Conservation (phyloP, 306 rosid species). For the Prinsepia uniflora region DNA sequence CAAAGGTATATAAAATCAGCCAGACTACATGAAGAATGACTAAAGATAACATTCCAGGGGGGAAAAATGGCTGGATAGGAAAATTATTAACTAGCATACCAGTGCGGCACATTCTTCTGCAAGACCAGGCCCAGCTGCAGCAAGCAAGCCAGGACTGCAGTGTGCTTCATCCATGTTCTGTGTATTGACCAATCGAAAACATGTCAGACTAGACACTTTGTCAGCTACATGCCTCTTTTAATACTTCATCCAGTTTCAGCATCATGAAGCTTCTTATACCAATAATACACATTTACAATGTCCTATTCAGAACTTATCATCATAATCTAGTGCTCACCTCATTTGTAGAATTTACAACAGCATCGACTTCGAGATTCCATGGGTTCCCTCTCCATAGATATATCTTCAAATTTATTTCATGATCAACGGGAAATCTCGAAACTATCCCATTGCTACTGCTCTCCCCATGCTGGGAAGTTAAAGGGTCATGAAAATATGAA, state of each 20-base stretch:
- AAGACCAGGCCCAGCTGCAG: constrained; percentile 98
- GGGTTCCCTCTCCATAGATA: constrained; percentile 96
- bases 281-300: background rate
- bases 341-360: constrained; percentile 92
- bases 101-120: constrained; percentile 87
- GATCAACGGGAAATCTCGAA: constrained; percentile 81
- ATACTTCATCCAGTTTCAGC: background rate
- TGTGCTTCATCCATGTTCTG: constrained; percentile 96
- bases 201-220: constrained; percentile 19
- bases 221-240: background rate
- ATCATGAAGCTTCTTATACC: background rate
- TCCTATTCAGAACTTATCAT: background rate
- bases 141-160: constrained; percentile 92
- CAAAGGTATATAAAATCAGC: constrained; percentile 29
- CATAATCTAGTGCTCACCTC: constrained; percentile 50
- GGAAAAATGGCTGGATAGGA: constrained; percentile 10
- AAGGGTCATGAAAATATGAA: constrained; percentile 73
- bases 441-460: constrained; percentile 41
- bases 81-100: constrained; percentile 40
- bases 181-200: constrained; percentile 24
- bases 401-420: constrained; percentile 74
- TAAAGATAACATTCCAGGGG: constrained; percentile 13
- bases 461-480: constrained; percentile 51
- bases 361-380: constrained; percentile 98
- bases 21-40: background rate